Evolutionary conservation across 2,329 filamentous ascomycete species (phyloP), one percentile per base, ranked within the genome.

Genomic region (Talaromyces sp.): DNA sequence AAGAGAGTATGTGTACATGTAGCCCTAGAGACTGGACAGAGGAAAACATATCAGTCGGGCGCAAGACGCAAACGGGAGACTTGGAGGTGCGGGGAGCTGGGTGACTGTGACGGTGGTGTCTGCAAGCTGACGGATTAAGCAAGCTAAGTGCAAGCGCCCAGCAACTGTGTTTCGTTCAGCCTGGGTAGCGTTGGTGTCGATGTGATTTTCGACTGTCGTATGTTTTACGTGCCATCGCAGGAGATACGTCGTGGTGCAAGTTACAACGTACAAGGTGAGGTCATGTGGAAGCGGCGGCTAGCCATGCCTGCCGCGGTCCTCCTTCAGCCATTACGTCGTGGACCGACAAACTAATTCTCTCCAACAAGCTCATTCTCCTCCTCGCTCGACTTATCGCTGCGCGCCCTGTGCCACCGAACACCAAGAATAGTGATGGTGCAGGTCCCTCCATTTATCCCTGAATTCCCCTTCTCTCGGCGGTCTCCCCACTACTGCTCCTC

Each of bases 221-320:
- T 27, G 27, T 52, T 11, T 24, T 27, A 29, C 17, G 26, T 52
- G 26, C 26, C 14, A 21, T 52, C 27, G 24, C 17, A 21, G 43
- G 21, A 29, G 13, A 51, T 27, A 17, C n/a, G 2, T 9, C 6
- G 27, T 11, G 43, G n/a, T 13, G 43, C 4, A 24, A 46, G n/a
- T 46, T 11, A 24, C 41, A 6, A 19, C 43, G 10, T 17, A 26
- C 46, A 29, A n/a, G n/a, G n/a, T n/a, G n/a, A n/a, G 49, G 49
- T 52, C 49, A 52, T 52, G 49, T 52, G 49, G 49, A 52, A 27
- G 24, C 49, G 49, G 49, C 49, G 49, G 49, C 49, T 52, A 52
- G 27, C 43, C 26, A 51, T 17, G 41, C 41, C 41, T 21, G n/a
- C 41, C 19, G 41, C n/a, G 41, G 41, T 46, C 11, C 41, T n/a